A percentile compares a stretch with the other conserved stretches of the same genome.
Conservation (phyloP, 2,329 filamentous ascomycete genomes). For the Knufia fluminis region DNA sequence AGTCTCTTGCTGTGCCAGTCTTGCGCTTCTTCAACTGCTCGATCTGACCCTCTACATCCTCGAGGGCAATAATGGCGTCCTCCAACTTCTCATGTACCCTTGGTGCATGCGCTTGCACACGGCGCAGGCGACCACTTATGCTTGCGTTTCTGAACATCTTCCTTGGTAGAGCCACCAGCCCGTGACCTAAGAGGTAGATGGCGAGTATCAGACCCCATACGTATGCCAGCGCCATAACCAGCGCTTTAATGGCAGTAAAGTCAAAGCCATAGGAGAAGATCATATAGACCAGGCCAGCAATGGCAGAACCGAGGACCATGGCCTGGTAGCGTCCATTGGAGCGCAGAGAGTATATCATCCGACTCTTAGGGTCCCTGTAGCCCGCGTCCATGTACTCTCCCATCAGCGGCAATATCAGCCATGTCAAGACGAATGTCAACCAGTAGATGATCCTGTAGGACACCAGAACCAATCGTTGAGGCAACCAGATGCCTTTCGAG, state of each 20-base stretch:
- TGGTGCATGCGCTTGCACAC: conserved; percentile 70
- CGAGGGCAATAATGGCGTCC: conserved; percentile 69
- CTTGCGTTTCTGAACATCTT: conserved; percentile 70
- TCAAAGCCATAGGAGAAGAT: conserved; percentile 67
- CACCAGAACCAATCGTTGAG: conserved; percentile 66
- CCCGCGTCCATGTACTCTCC: conserved; percentile 93
- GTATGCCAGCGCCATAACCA: conserved; percentile 90
- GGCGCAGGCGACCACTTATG: conserved; percentile 61
- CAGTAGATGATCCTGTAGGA: conserved; percentile 95
- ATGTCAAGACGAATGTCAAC: conserved; percentile 90
- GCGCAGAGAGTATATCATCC: conserved; percentile 74
- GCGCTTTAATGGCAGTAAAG: conserved; percentile 63
- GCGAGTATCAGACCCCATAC: conserved; percentile 85
- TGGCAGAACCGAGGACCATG: conserved; percentile 61
- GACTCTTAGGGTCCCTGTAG: conserved; percentile 74
- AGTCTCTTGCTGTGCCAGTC: conserved; percentile 62
- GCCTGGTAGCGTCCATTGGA: conserved; percentile 83
- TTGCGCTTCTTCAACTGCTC: conserved; percentile 71
- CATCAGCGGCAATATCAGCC: conserved; percentile 88
- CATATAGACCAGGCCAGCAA: conserved; percentile 72
- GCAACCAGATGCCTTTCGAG: conserved; percentile 77
- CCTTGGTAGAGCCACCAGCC: conserved; percentile 81
- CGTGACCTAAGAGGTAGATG: conserved; percentile 97
- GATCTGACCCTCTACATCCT: conserved; percentile 74
- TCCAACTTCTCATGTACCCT: conserved; percentile 78